Percentiles rank a stretch among this genome's conserved stretches.
Conservation (phyloP, 805 yeast genomes). For the Candida sphagnicola region DNA sequence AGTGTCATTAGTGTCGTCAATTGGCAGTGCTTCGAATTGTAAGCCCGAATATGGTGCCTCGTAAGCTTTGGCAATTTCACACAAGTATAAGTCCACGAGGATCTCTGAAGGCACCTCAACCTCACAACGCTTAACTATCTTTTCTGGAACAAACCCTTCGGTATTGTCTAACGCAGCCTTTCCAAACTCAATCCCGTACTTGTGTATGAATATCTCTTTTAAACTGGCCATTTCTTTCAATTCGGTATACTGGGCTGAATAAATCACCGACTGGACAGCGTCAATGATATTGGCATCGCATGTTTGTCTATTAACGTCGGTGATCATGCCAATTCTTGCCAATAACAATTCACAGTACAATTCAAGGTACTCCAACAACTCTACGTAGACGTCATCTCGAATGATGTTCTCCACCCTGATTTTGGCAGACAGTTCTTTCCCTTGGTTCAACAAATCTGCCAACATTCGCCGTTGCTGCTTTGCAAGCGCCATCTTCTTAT, state of each 20-base stretch:
- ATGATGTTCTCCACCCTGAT: slow-evolving; percentile 83
- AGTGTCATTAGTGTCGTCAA: slow-evolving; percentile 13
- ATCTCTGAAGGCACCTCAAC: slow-evolving; percentile 63
- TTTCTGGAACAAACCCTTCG: slow-evolving; percentile 57
- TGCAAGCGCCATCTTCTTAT: slow-evolving; percentile 68
- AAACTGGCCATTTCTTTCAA: slow-evolving; percentile 64
- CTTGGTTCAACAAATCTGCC: slow-evolving; percentile 65
- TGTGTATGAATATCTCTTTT: slow-evolving; percentile 56
- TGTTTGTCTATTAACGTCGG: slow-evolving; percentile 34
- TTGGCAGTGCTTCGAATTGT: slow-evolving; percentile 18
- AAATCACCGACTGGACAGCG: slow-evolving; percentile 68
- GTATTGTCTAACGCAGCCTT: slow-evolving; percentile 49
- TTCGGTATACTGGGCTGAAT: slow-evolving; percentile 69
- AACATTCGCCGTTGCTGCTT: slow-evolving; percentile 67
- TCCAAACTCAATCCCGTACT: slow-evolving; percentile 68
- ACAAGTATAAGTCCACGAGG: slow-evolving; percentile 64
- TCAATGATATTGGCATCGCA: slow-evolving; percentile 66
- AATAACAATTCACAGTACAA: slow-evolving; percentile 75
- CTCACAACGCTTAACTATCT: slow-evolving; percentile 57
- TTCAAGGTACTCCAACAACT: slow-evolving; percentile 73
- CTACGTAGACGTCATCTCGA: slow-evolving; percentile 76
- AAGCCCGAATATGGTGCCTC: slow-evolving; percentile 67
- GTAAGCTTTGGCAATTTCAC: slow-evolving; percentile 80
- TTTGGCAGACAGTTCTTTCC: slow-evolving; percentile 78
- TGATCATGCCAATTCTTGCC: slow-evolving; percentile 67